Conservation (phyloP, 768 basidiomycete species). For the Macrolepiota albuminosa region DNA sequence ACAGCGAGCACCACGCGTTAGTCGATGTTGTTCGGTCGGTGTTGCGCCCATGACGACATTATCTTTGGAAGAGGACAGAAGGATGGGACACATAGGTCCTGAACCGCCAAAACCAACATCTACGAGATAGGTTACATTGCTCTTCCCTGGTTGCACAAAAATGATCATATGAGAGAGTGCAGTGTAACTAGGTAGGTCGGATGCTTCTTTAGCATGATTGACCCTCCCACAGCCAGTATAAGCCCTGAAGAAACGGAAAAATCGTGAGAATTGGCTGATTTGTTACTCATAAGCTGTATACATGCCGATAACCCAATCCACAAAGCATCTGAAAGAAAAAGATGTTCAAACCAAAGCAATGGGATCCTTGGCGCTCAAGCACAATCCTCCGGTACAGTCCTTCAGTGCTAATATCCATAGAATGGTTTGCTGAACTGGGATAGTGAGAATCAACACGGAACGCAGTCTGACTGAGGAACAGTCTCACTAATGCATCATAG, state of each 20-base stretch:
- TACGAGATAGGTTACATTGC: constrained; percentile 12
- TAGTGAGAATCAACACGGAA: neutral
- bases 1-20: constrained; percentile 7
- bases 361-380: constrained; percentile 10
- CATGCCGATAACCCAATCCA: constrained; percentile 13
- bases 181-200: constrained; percentile 4
- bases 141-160: constrained; percentile 11
- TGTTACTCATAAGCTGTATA: neutral
- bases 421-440: constrained; percentile 7
- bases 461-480: neutral
- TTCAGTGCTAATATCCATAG: constrained; percentile 8
- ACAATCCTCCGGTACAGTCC: constrained; percentile 8
- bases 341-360: constrained; percentile 9
- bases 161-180: constrained; percentile 10
- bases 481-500: constrained; percentile 13
- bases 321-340: constrained; percentile 11
- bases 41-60: constrained; percentile 12
- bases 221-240: constrained; percentile 9
- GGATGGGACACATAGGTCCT: constrained; percentile 7
- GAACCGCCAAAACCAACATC: constrained; percentile 13
- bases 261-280: neutral
- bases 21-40: constrained; percentile 9
- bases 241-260: neutral
- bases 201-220: constrained; percentile 3
- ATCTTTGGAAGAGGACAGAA: constrained; percentile 7